Evolutionary conservation across 768 basidiomycete species (phyloP).

Genomic region (Postia placenta): DNA sequence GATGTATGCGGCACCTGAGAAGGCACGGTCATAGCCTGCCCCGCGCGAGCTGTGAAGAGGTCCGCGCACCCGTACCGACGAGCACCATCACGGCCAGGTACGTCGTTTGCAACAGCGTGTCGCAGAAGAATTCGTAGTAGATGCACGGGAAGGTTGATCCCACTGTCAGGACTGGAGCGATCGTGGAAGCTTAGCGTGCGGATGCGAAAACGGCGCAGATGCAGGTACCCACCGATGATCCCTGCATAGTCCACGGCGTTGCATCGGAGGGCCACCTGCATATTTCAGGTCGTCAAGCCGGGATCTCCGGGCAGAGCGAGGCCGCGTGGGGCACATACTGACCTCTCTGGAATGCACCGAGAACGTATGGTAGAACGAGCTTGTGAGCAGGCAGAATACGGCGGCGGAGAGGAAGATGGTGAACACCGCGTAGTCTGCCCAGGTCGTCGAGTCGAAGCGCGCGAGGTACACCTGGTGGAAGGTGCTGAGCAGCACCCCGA

Average conservation of each 20-base stretch:
- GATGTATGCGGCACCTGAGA: constrained; percentile 58
- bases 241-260: constrained; percentile 75
- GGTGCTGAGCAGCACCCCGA: constrained; percentile 47
- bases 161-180: constrained; percentile 48
- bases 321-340: constrained; percentile 14
- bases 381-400: constrained; percentile 64
- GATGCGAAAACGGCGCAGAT: not conserved
- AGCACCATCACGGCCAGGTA: constrained; percentile 49
- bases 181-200: not conserved
- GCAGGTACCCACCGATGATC: constrained; percentile 48
- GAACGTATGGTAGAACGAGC: constrained; percentile 68
- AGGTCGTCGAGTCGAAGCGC: constrained; percentile 47
- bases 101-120: constrained; percentile 42
- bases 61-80: constrained; percentile 51
- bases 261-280: constrained; percentile 52
- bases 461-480: constrained; percentile 47
- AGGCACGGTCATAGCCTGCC: not conserved
- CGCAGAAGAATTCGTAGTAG: constrained; percentile 75
- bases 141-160: constrained; percentile 77
- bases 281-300: not conserved
- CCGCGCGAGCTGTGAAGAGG: not conserved
- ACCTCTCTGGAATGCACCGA: constrained; percentile 70
- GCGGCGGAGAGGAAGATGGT: constrained; percentile 65
- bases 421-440: constrained; percentile 56
- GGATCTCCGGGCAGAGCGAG: no score